Conservation (phyloP, 78 protist genomes). For the Emiliania huxleyi region DNA sequence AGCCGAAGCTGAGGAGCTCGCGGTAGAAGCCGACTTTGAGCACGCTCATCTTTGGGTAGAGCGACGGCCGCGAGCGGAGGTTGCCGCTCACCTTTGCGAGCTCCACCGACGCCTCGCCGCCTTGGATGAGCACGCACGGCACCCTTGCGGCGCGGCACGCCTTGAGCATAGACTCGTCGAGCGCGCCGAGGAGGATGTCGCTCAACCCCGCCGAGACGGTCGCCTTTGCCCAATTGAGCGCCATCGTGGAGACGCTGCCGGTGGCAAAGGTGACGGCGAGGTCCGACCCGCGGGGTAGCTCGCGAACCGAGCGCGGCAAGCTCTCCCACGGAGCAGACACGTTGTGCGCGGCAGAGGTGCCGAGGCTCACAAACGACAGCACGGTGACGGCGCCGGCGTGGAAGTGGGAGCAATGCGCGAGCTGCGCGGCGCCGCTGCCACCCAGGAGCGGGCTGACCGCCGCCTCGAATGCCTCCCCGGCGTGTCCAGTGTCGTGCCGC, state of each 20-base stretch:
- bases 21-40: not conserved
- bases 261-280: not conserved
- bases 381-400: not conserved
- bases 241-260: not conserved
- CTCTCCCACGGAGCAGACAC: not conserved
- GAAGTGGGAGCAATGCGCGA: not conserved
- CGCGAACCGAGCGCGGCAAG: not conserved
- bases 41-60: slow-evolving; percentile 8
- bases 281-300: not conserved
- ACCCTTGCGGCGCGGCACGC: not conserved
- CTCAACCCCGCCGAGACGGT: not conserved
- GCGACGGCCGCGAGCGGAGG: not conserved
- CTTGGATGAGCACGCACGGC: not conserved
- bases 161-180: not conserved
- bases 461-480: not conserved
- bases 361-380: not conserved
- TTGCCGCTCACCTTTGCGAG: not conserved
- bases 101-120: not conserved
- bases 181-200: not conserved
- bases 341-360: not conserved
- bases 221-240: not conserved
- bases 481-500: not conserved
- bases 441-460: not conserved
- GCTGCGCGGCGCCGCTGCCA: not conserved
- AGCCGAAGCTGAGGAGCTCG: not conserved